These are phyloP conservation scores for Sclerotinia trifoliorum DNA, from an alignment of 2,329 filamentous ascomycete genomes.

Conservation along the genomic window DNA sequence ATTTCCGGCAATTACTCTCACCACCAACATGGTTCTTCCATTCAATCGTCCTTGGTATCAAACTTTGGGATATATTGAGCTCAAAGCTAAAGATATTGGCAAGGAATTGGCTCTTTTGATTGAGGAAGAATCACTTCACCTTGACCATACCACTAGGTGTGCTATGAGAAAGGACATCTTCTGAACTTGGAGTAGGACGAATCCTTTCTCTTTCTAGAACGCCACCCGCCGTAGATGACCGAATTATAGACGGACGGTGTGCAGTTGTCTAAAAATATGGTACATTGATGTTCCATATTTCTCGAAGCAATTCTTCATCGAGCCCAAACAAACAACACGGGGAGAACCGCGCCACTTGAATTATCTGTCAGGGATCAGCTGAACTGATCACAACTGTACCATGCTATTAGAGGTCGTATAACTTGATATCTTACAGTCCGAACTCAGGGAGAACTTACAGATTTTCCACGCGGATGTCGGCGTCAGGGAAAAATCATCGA, in stretches of 20 bases:
- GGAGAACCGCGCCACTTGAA: not conserved
- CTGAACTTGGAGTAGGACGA: not conserved
- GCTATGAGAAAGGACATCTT: slow-evolving; percentile 18
- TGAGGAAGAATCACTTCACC: slow-evolving; percentile 3
- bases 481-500: slow-evolving; percentile 19
- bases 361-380: slow-evolving; percentile 17
- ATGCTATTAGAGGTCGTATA: slow-evolving; percentile 22
- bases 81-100: slow-evolving; percentile 28
- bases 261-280: slow-evolving; percentile 8
- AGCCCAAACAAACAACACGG: slow-evolving; percentile 5
- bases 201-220: not conserved
- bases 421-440: slow-evolving; percentile 18
- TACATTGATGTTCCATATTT: slow-evolving; percentile 13
- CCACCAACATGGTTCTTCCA: slow-evolving; percentile 35
- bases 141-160: slow-evolving; percentile 4
- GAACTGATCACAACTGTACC: slow-evolving; percentile 12
- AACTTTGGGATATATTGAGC: slow-evolving; percentile 35
- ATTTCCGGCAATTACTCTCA: slow-evolving; percentile 36
- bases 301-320: not conserved
- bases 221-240: not conserved
- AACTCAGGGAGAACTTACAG: slow-evolving; percentile 17
- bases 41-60: slow-evolving; percentile 39
- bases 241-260: not conserved
- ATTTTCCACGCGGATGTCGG: slow-evolving; percentile 21
- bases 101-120: slow-evolving; percentile 12